Conservation (phyloP, 2,329 filamentous ascomycete species). For the Aspergillus phoenicis region DNA sequence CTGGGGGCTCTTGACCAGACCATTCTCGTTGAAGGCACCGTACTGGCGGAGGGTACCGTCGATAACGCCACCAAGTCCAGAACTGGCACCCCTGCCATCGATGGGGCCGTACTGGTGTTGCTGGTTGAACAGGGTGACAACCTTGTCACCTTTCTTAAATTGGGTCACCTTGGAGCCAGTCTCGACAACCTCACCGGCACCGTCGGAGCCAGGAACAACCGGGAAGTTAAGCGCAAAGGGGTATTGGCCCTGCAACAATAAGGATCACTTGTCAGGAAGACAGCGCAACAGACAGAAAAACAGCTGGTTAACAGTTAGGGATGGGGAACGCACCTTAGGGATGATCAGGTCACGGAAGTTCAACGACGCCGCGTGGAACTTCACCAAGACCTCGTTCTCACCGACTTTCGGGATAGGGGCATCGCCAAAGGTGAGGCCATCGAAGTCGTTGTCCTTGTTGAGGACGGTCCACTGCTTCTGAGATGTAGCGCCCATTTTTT, state of each 20-base stretch:
- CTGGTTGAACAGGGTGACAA: conserved; percentile 62
- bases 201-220: conserved; percentile 39
- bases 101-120: conserved; percentile 56
- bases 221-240: conserved; percentile 36
- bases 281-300: conserved; percentile 25
- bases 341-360: conserved; percentile 56
- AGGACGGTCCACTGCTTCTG: conserved; percentile 59
- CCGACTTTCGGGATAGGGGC: conserved; percentile 62
- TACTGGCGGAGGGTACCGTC: conserved; percentile 71
- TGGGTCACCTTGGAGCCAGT: conserved; percentile 59
- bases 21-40: conserved; percentile 67
- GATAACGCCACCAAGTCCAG: conserved; percentile 68
- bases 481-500: conserved; percentile 38
- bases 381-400: conserved; percentile 72
- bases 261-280: not conserved
- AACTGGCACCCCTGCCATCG: conserved; percentile 40
- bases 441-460: conserved; percentile 58
- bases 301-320: no score
- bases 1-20: conserved; percentile 65
- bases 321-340: conserved; percentile 41
- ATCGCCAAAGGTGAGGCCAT: conserved; percentile 59
- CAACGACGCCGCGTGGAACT: conserved; percentile 55
- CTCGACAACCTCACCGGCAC: conserved; percentile 51
- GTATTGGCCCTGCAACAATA: conserved; percentile 32
- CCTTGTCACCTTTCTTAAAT: conserved; percentile 62